These are phyloP conservation scores for Marasmius fiardii DNA, from an alignment of 1,284 basidiomycete genomes.

Conservation along the genomic window DNA sequence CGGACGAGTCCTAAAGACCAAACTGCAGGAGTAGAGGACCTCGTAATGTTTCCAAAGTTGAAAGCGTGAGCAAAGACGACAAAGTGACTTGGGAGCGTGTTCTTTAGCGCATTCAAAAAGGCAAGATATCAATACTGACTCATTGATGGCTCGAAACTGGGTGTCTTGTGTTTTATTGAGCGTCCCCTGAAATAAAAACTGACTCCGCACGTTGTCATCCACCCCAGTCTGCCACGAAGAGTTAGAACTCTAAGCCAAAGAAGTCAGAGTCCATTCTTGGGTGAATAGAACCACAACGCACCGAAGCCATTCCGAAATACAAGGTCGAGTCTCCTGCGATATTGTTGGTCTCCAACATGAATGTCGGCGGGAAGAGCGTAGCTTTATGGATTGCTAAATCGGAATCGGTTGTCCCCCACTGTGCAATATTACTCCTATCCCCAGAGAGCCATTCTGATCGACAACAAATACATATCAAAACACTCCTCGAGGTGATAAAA, in stretches of 20 bases:
- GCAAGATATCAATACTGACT: background rate
- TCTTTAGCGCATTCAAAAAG: background rate
- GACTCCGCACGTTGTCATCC: background rate
- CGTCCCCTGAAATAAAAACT: background rate
- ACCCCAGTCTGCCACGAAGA: background rate
- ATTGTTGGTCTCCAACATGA: slow-evolving; percentile 25
- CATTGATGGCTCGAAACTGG: background rate
- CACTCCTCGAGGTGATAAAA: background rate
- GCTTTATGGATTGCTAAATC: background rate
- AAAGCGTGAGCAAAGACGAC: background rate
- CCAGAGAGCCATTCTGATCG: slow-evolving; percentile 11
- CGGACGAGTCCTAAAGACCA: background rate
- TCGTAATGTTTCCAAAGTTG: background rate
- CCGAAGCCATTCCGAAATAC: background rate
- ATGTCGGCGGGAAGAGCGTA: background rate
- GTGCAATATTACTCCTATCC: background rate
- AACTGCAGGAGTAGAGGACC: background rate
- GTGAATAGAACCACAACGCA: background rate
- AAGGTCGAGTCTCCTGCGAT: slow-evolving; percentile 31
- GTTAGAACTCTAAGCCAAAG: background rate
- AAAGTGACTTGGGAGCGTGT: background rate
- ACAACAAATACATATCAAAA: background rate
- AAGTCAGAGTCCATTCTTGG: background rate
- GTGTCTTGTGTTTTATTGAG: background rate
- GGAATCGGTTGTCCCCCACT: slow-evolving; percentile 7